phyloP scores from a whole-genome alignment of 2,329 filamentous ascomycete genomes.

The Fusarium lyarnte region DNA sequence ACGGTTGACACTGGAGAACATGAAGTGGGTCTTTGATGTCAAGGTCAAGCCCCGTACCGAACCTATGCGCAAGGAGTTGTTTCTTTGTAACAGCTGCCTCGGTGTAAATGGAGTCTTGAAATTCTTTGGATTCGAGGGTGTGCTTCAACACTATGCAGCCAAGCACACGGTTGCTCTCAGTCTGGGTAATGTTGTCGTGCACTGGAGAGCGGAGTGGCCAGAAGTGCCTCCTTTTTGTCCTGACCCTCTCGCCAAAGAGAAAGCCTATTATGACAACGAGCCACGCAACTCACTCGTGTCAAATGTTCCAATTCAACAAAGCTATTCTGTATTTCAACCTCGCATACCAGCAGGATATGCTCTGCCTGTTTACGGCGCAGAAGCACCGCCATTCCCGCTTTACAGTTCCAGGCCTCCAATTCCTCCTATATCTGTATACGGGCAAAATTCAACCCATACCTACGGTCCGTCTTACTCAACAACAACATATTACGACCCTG shows the following conservation, averaged over 20 bases:
- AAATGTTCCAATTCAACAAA: background rate
- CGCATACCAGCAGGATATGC: conserved; percentile 21
- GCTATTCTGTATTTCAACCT: conserved; percentile 18
- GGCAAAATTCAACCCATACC: conserved; percentile 7
- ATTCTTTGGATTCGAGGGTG: conserved; percentile 78
- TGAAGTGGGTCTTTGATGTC: conserved; percentile 85
- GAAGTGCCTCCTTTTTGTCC: conserved; percentile 76
- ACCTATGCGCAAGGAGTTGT: conserved; percentile 73
- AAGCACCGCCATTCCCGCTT: conserved; percentile 1
- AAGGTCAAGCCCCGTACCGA: conserved; percentile 79
- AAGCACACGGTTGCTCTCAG: conserved; percentile 80
- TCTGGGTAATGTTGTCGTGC: conserved; percentile 75
- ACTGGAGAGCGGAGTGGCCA: conserved; percentile 86
- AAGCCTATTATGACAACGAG: conserved; percentile 21
- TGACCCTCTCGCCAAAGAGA: conserved; percentile 58
- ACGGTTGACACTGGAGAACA: conserved; percentile 80
- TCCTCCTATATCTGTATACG: conserved; percentile 4
- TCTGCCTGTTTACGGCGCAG: conserved; percentile 25
- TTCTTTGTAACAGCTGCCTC: conserved; percentile 75
- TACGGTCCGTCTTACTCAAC: conserved; percentile 21
- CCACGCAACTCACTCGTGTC: conserved; percentile 1
- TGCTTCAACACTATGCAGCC: conserved; percentile 84
- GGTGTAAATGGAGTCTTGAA: conserved; percentile 64
- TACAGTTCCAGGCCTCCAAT: conserved; percentile 20
- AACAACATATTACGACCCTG: conserved; percentile 19